Evolutionary conservation across 371 early-diverging fungal genomes (phyloP).

Genomic region (Paraphysoderma sedebokerense): DNA sequence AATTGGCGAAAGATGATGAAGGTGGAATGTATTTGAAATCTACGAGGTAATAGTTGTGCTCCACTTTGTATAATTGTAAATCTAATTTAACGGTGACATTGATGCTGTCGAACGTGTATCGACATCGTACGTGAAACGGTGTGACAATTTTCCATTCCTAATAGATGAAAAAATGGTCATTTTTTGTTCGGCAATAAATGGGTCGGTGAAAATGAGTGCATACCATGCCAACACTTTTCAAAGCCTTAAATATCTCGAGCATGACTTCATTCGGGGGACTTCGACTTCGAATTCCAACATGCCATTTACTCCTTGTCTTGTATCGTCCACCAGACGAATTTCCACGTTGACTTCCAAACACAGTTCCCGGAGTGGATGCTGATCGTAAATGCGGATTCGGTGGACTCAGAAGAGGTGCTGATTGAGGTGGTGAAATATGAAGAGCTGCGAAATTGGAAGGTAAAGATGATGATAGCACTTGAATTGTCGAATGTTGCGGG

Average conservation of each 20-base stretch:
- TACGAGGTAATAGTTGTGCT: conserved; percentile 75
- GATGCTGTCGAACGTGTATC: conserved; percentile 20
- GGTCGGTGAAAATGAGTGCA: no score
- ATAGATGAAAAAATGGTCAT: background rate
- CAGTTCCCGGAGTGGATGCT: no score
- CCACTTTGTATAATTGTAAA: conserved; percentile 80
- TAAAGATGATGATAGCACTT: no score
- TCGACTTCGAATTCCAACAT: conserved; percentile 89
- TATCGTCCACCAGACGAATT: background rate
- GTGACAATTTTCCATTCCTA: conserved; percentile 80
- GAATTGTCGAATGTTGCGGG: no score
- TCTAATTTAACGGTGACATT: conserved; percentile 61
- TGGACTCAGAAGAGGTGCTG: no score
- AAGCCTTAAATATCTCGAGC: conserved; percentile 85
- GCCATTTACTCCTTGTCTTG: conserved; percentile 53
- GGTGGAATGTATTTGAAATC: conserved; percentile 63
- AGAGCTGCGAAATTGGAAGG: no score
- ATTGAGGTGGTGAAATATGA: no score
- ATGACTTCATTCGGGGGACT: conserved; percentile 89
- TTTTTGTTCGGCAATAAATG: background rate
- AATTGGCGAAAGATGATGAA: no score
- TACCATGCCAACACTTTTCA: conserved; percentile 72
- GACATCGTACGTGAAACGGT: conserved; percentile 60
- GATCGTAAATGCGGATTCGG: background rate
- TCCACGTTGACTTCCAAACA: no score